These are phyloP conservation scores for Ophiobolus disseminans DNA, from an alignment of 2,329 filamentous ascomycete species.

Conservation along the genomic window DNA sequence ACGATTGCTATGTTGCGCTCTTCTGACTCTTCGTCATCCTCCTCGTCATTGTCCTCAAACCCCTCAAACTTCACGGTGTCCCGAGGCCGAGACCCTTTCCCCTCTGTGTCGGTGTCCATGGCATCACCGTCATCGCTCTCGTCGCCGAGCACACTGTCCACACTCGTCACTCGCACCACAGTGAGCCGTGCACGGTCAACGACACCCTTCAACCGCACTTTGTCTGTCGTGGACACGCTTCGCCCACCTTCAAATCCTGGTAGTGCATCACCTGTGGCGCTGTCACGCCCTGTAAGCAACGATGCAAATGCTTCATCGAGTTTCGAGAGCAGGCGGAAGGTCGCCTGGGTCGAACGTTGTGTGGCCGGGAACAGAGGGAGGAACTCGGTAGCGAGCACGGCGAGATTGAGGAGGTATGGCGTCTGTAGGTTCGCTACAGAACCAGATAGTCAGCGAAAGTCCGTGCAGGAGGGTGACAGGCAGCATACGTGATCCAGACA, in stretches of 20 bases:
- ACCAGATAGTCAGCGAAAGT: constrained; percentile 3
- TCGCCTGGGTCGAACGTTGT: constrained; percentile 67
- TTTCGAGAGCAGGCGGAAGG: constrained; percentile 76
- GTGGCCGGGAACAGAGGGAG: constrained; percentile 74
- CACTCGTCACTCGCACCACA: constrained; percentile 72
- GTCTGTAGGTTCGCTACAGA: constrained; percentile 75
- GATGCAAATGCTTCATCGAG: constrained; percentile 84
- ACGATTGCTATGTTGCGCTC: constrained; percentile 62
- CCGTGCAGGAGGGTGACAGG: neutral
- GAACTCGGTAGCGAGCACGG: constrained; percentile 74
- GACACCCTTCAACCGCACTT: constrained; percentile 83
- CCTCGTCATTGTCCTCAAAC: constrained; percentile 54
- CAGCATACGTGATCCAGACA: constrained; percentile 80
- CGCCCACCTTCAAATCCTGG: constrained; percentile 72
- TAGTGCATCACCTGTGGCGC: constrained; percentile 68
- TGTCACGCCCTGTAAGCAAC: constrained; percentile 71
- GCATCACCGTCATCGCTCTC: constrained; percentile 27
- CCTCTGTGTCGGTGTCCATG: constrained; percentile 44
- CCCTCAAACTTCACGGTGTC: constrained; percentile 38
- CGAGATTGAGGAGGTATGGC: constrained; percentile 81
- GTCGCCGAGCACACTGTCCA: constrained; percentile 54
- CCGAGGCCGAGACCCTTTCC: constrained; percentile 32
- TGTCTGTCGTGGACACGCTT: constrained; percentile 79
- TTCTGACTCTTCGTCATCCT: constrained; percentile 48
- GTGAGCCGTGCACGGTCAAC: constrained; percentile 77